Percentiles rank a stretch among this genome's conserved stretches.
Conservation (phyloP, 129 eudicot genomes). For the Glebionis coronaria region DNA sequence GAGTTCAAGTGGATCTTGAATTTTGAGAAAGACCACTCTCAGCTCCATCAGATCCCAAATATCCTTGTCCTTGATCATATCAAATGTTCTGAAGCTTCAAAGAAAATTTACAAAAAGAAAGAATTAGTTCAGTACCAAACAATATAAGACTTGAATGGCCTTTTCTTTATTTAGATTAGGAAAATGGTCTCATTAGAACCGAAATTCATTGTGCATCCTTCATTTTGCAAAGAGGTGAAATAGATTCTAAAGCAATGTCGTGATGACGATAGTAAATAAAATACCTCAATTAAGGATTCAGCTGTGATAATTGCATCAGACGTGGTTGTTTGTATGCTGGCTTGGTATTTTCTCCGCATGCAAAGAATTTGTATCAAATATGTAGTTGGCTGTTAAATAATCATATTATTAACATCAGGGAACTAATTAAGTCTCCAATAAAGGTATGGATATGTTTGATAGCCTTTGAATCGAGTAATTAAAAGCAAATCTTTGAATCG, state of each 20-base stretch:
- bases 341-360: too few relatives aligned
- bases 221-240: conserved; percentile 1
- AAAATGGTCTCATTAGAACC: not conserved
- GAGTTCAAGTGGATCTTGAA: conserved; percentile 31
- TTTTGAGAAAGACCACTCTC: conserved; percentile 37
- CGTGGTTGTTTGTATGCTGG: too few relatives aligned
- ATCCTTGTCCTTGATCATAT: conserved; percentile 71
- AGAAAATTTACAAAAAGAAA: not conserved
- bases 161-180: not conserved
- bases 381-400: too few relatives aligned
- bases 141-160: not conserved
- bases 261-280: too few relatives aligned
- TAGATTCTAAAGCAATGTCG: conserved; percentile 2
- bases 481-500: too few relatives aligned
- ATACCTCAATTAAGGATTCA: too few relatives aligned
- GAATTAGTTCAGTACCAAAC: conserved; percentile 10
- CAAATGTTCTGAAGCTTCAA: conserved; percentile 64
- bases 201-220: not conserved
- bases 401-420: too few relatives aligned
- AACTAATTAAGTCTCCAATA: too few relatives aligned
- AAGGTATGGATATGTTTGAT: too few relatives aligned
- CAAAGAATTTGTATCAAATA: too few relatives aligned
- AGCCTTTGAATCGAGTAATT: too few relatives aligned
- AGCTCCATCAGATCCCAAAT: conserved; percentile 41
- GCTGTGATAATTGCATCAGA: too few relatives aligned